Conservation (phyloP, 352 stramenopile species). For the Phytophthora palmivora region DNA sequence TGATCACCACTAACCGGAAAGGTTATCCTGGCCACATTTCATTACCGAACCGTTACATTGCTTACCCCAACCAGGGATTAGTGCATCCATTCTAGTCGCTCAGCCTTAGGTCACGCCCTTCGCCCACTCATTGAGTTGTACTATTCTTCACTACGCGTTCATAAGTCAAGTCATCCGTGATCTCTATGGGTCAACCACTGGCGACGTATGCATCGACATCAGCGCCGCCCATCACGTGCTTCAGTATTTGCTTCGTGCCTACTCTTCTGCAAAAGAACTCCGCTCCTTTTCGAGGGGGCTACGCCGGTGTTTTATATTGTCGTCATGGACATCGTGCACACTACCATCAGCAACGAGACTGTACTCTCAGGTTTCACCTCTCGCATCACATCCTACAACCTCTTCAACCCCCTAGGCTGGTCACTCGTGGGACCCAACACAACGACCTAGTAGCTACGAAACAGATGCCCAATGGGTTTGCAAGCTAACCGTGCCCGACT, state of each 20-base stretch:
- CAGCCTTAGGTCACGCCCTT: not conserved
- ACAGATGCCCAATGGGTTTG: no score
- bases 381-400: conserved; percentile 40
- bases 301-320: conserved; percentile 67
- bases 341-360: conserved; percentile 37
- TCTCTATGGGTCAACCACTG: conserved; percentile 28
- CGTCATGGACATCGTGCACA: conserved; percentile 64
- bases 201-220: conserved; percentile 14
- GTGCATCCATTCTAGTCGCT: no score
- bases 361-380: conserved; percentile 49
- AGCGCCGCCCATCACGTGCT: conserved; percentile 10
- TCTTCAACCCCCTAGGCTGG: conserved; percentile 48
- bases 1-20: no score
- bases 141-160: conserved; percentile 18
- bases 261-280: conserved; percentile 81
- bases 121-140: no score
- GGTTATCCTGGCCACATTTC: no score
- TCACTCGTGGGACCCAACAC: conserved; percentile 40
- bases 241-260: conserved; percentile 53
- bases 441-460: no score
- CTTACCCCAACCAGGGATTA: no score
- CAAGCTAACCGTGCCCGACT: no score
- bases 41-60: no score
- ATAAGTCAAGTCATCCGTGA: not conserved
- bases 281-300: conserved; percentile 63